Conservation (phyloP, 2,329 filamentous ascomycete species). For the Juglanconis juglandina region DNA sequence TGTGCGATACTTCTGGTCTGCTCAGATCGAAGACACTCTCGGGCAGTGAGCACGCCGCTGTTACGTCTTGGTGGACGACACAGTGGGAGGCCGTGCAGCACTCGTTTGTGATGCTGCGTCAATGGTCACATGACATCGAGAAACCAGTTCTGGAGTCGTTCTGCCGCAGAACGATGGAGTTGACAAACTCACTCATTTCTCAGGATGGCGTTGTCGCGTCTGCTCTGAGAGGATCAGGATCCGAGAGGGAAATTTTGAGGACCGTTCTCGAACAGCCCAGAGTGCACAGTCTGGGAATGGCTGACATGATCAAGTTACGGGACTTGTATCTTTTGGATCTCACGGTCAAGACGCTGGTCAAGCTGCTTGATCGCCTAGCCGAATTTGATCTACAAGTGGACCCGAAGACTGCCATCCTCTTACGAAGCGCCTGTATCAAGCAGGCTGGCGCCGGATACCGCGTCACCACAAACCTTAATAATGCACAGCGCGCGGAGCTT, state of each 20-base stretch:
- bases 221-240: conserved; percentile 46
- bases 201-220: conserved; percentile 81
- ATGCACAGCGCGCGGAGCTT: conserved; percentile 81
- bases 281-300: conserved; percentile 63
- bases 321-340: conserved; percentile 82
- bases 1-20: conserved; percentile 57
- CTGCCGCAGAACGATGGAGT: conserved; percentile 91
- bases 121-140: conserved; percentile 74
- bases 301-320: conserved; percentile 84
- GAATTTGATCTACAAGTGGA: conserved; percentile 72
- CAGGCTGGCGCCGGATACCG: conserved; percentile 48
- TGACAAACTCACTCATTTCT: conserved; percentile 79
- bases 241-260: conserved; percentile 38
- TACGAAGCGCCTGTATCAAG: conserved; percentile 66
- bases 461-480: conserved; percentile 74
- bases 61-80: conserved; percentile 77
- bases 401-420: conserved; percentile 53
- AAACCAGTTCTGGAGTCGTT: conserved; percentile 84
- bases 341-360: conserved; percentile 77
- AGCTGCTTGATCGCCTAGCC: conserved; percentile 77
- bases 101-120: conserved; percentile 78
- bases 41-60: conserved; percentile 58
- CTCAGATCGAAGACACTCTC: conserved; percentile 55
- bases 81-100: conserved; percentile 79
- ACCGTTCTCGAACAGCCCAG: conserved; percentile 62